A percentile compares a stretch with the other conserved stretches of the same genome.
phyloP scores from a whole-genome alignment of 2,329 filamentous ascomycete species.

The Venturia aucupariae region DNA sequence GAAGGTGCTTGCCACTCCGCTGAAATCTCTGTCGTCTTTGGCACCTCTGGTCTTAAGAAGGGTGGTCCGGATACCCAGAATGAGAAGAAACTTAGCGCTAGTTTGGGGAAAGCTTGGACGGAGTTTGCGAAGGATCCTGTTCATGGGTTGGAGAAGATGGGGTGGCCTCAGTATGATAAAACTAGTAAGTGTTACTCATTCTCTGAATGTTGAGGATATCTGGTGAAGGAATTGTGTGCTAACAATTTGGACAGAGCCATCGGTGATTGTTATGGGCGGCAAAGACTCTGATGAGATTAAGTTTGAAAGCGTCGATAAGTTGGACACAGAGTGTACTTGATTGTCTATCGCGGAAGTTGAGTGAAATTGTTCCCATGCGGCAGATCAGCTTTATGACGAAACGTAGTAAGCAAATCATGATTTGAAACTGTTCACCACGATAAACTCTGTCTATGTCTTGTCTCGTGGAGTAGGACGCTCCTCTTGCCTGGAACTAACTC shows the following conservation, averaged over 20 bases:
- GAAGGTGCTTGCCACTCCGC: constrained; percentile 22
- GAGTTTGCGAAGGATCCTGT: constrained; percentile 32
- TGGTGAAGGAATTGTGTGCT: not conserved
- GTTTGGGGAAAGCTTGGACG: constrained; percentile 32
- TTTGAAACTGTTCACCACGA: too few species aligned
- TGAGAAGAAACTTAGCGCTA: constrained; percentile 25
- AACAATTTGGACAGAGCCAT: not conserved
- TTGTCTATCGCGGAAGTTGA: too few species aligned
- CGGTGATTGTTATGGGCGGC: constrained; percentile 14
- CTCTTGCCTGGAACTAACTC: too few species aligned
- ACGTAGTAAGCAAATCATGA: too few species aligned
- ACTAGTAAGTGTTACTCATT: constrained; percentile 2
- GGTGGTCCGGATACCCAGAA: constrained; percentile 20
- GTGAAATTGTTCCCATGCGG: not conserved
- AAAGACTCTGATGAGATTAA: constrained; percentile 12
- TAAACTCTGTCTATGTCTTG: too few species aligned
- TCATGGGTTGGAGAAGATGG: constrained; percentile 22
- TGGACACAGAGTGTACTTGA: constrained; percentile 2
- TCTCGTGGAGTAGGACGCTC: too few species aligned
- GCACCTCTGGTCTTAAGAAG: constrained; percentile 19
- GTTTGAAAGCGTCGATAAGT: constrained; percentile 12
- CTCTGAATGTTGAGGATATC: not conserved
- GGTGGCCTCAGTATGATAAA: constrained; percentile 15
- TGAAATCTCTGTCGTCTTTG: constrained; percentile 28
- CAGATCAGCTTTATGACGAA: not conserved